These are phyloP conservation scores for Limonium bicolor DNA, from an alignment of 148 eudicot genomes.

Conservation along the genomic window DNA sequence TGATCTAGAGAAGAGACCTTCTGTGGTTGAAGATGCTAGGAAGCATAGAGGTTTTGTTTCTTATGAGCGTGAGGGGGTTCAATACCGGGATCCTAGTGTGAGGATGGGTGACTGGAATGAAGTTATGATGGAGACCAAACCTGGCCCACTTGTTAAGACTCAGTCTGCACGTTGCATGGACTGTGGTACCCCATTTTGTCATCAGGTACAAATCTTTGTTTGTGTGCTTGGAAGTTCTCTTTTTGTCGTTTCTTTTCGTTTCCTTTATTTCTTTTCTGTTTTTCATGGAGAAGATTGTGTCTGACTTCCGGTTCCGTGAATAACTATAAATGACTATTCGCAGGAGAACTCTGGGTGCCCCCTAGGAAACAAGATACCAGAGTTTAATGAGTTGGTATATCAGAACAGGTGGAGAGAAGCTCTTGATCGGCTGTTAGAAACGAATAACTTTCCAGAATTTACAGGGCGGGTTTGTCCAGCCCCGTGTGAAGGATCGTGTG, in stretches of 20 bases:
- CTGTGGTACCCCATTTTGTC: constrained; percentile 99
- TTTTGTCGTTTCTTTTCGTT: no score
- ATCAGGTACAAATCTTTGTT: constrained; percentile 45
- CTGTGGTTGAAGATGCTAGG: constrained; percentile 61
- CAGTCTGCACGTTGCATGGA: constrained; percentile 99
- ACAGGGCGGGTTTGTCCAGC: constrained; percentile 99
- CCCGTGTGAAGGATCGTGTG: constrained; percentile 98
- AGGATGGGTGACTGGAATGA: constrained; percentile 84
- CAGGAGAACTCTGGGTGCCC: constrained; percentile 98
- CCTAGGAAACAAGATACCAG: constrained; percentile 94
- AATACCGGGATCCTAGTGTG: constrained; percentile 71
- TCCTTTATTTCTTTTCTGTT: neutral
- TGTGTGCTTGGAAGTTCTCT: no score
- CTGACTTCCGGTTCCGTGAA: neutral
- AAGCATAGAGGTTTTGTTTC: constrained; percentile 87
- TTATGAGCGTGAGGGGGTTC: constrained; percentile 81
- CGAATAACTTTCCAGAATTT: constrained; percentile 96
- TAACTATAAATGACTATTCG: neutral
- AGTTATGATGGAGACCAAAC: constrained; percentile 76
- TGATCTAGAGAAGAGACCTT: constrained; percentile 40
- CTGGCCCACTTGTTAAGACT: constrained; percentile 73
- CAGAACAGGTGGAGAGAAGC: constrained; percentile 99
- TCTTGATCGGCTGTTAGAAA: constrained; percentile 82
- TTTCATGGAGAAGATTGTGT: neutral
- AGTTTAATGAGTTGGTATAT: constrained; percentile 91